Conservation (phyloP, 108 stramenopile genomes). For the Parietichytrium sp. region DNA sequence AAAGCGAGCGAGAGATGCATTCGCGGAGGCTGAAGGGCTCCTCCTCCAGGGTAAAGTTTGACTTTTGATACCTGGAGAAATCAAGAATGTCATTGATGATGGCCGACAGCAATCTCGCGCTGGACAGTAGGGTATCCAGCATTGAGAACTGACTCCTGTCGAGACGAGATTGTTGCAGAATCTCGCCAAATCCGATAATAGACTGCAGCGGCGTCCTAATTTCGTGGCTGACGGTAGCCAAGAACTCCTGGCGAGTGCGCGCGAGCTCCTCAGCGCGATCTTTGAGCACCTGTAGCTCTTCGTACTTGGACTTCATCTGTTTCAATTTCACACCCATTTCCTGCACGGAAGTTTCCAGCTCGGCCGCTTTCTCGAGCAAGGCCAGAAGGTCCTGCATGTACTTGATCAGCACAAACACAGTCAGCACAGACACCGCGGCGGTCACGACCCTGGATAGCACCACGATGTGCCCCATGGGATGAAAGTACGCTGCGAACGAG, state of each 20-base stretch:
- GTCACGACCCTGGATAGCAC: background rate
- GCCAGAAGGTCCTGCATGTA: constrained; percentile 7
- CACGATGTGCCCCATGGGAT: constrained; percentile 5
- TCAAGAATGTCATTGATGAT: constrained; percentile 30
- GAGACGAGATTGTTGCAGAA: background rate
- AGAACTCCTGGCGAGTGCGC: background rate
- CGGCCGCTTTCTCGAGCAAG: background rate
- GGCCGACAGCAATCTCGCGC: background rate
- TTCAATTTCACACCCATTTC: background rate
- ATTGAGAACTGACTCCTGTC: background rate
- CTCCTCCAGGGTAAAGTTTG: background rate
- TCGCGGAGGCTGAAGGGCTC: background rate
- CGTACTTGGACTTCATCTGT: background rate
- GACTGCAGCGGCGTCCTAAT: background rate
- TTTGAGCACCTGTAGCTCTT: background rate
- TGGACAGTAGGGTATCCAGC: background rate
- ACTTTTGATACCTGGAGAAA: background rate
- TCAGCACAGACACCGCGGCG: constrained; percentile 1
- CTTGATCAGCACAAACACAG: constrained; percentile 13
- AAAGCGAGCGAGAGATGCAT: background rate
- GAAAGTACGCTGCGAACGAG: no score
- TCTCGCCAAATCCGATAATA: constrained; percentile 26
- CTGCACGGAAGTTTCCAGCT: background rate
- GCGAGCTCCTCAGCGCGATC: background rate
- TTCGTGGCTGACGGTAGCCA: constrained; percentile 13